Evolutionary conservation across 768 basidiomycete species (phyloP).

Genomic region (Paxillus involutus): DNA sequence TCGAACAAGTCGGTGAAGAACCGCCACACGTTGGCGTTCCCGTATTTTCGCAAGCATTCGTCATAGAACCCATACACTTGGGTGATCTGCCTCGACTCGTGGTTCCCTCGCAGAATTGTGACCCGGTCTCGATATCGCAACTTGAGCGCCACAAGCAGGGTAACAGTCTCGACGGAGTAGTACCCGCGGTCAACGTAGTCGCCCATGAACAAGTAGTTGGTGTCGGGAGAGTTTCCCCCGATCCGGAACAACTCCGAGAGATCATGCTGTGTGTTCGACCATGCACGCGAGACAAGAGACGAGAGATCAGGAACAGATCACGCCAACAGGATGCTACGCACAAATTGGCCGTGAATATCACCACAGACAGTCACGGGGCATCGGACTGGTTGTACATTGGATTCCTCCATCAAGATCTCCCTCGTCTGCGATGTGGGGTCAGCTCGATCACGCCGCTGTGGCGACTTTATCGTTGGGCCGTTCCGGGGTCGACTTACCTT

Average conservation of each 20-base stretch:
- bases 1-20: slow-evolving; percentile 99
- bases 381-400: slow-evolving; percentile 96
- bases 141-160: slow-evolving; percentile 94
- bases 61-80: slow-evolving; percentile 99
- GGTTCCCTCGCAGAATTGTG: slow-evolving; percentile 96
- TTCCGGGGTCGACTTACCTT: slow-evolving; percentile 63
- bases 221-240: slow-evolving; percentile 97
- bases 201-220: slow-evolving; percentile 99
- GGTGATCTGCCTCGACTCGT: slow-evolving; percentile 99
- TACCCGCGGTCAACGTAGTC: slow-evolving; percentile 99
- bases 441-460: slow-evolving; percentile 12
- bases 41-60: slow-evolving; percentile 99
- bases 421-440: slow-evolving; percentile 63
- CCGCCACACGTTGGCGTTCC: slow-evolving; percentile 99
- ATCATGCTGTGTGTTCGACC: slow-evolving; percentile 73
- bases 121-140: slow-evolving; percentile 97
- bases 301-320: slow-evolving; percentile 26
- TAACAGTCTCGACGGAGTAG: slow-evolving; percentile 99
- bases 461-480: slow-evolving; percentile 15
- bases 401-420: slow-evolving; percentile 98
- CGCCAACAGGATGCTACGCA: slow-evolving; percentile 50
- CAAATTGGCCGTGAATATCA: slow-evolving; percentile 99
- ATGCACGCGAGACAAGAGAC: slow-evolving; percentile 8
- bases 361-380: slow-evolving; percentile 99
- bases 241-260: slow-evolving; percentile 98